phyloP scores from a whole-genome alignment of 2,329 filamentous ascomycete genomes.

The Apiospora rasikravindrae region DNA sequence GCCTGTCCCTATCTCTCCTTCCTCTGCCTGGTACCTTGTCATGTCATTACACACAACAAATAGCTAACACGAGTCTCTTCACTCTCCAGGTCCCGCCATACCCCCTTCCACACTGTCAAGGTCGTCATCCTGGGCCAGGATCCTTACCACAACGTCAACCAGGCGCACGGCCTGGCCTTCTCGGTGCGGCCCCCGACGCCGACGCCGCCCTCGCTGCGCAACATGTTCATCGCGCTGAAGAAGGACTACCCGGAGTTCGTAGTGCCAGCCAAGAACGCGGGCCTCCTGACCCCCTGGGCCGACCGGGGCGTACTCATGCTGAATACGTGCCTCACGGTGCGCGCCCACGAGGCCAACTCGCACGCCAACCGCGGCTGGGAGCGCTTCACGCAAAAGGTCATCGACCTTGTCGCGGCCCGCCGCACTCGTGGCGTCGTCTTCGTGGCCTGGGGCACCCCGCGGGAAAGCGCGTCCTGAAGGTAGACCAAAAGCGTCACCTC shows the following conservation, averaged over 20 bases:
- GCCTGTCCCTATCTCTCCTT: background rate
- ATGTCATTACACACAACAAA: background rate
- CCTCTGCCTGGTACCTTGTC: background rate
- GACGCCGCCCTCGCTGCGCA: conserved; percentile 87
- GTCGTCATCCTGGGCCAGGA: conserved; percentile 95
- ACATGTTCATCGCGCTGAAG: conserved; percentile 89
- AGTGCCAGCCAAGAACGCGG: conserved; percentile 76
- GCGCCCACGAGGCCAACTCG: conserved; percentile 84
- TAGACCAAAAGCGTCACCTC: conserved; percentile 76
- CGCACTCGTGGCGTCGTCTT: conserved; percentile 87
- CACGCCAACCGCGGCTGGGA: conserved; percentile 93
- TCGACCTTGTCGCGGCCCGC: conserved; percentile 82
- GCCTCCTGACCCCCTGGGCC: conserved; percentile 91
- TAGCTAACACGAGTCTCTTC: background rate
- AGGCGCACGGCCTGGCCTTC: conserved; percentile 96
- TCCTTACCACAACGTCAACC: conserved; percentile 93
- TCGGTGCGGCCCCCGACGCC: conserved; percentile 88
- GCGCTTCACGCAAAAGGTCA: conserved; percentile 86
- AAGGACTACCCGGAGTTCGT: conserved; percentile 86
- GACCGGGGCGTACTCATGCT: conserved; percentile 90
- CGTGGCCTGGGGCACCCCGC: conserved; percentile 90
- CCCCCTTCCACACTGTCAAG: conserved; percentile 86
- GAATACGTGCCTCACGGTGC: conserved; percentile 94
- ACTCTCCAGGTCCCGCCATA: conserved; percentile 83
- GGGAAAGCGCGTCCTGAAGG: conserved; percentile 74